Conservation (phyloP, 441 rosid genomes). For the Erysimum cheiri region DNA sequence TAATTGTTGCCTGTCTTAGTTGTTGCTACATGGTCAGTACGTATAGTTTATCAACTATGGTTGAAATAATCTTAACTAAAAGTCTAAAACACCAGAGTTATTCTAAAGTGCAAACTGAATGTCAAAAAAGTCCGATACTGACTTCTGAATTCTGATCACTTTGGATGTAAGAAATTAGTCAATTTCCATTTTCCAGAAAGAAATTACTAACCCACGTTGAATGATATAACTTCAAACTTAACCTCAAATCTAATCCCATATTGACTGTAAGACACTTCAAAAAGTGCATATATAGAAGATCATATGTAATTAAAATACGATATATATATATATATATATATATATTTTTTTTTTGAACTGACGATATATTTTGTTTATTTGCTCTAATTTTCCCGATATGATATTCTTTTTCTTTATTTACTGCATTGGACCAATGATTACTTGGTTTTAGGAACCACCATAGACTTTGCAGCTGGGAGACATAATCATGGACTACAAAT, state of each 20-base stretch:
- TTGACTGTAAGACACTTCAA: background rate
- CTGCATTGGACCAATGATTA: constrained; percentile 34
- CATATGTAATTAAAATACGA: constrained; percentile 1
- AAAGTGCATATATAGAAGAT: constrained; percentile 6
- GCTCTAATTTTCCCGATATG: background rate
- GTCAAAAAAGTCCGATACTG: constrained; percentile 5
- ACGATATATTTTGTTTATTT: background rate
- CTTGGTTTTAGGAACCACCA: constrained; percentile 27
- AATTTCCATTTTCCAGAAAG: background rate
- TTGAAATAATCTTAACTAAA: constrained; percentile 8
- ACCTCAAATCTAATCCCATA: constrained; percentile 1
- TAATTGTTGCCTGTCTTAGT: background rate
- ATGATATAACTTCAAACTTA: background rate
- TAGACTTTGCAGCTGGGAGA: constrained; percentile 39
- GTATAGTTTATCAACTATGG: constrained; percentile 11
- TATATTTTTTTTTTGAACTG: too few species aligned
- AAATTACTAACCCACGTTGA: constrained; percentile 16
- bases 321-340: too few species aligned
- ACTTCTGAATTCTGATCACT: background rate
- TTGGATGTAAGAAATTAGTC: constrained; percentile 7
- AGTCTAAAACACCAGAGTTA: background rate
- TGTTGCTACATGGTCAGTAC: background rate
- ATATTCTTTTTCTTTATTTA: background rate
- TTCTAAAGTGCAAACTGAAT: constrained; percentile 10
- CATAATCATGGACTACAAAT: constrained; percentile 30